These are phyloP conservation scores for Solanum rostratum DNA, from an alignment of 257 asterid genomes.

Conservation along the genomic window DNA sequence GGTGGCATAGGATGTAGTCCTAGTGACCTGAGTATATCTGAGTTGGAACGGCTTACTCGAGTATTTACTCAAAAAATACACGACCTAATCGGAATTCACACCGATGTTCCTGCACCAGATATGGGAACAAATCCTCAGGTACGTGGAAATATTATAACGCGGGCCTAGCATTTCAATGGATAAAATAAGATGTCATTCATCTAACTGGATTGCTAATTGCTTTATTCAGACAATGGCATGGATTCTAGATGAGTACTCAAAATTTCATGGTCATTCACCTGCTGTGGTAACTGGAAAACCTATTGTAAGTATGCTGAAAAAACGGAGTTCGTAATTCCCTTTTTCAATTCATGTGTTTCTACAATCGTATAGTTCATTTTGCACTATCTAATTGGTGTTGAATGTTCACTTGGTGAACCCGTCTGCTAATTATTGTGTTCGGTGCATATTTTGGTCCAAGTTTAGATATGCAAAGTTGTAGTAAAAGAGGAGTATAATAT, in stretches of 20 bases:
- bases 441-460: background rate
- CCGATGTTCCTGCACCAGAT: constrained; percentile 66
- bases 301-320: constrained; percentile 19
- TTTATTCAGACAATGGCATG: constrained; percentile 53
- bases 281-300: constrained; percentile 69
- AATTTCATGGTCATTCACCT: constrained; percentile 60
- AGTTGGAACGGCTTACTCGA: constrained; percentile 62
- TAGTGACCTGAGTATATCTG: constrained; percentile 51
- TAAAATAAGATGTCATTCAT: background rate
- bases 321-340: background rate
- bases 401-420: background rate
- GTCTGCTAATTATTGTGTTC: background rate
- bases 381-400: background rate
- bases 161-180: background rate
- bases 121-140: constrained; percentile 52
- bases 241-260: constrained; percentile 65
- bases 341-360: background rate
- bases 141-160: background rate
- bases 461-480: background rate
- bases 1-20: constrained; percentile 95
- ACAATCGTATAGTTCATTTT: background rate
- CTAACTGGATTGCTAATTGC: background rate
- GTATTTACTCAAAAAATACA: constrained; percentile 57
- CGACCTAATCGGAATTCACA: constrained; percentile 45
- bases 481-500: background rate